phyloP scores from a whole-genome alignment of 352 stramenopile genomes.

The Globisporangium megalacanthum region DNA sequence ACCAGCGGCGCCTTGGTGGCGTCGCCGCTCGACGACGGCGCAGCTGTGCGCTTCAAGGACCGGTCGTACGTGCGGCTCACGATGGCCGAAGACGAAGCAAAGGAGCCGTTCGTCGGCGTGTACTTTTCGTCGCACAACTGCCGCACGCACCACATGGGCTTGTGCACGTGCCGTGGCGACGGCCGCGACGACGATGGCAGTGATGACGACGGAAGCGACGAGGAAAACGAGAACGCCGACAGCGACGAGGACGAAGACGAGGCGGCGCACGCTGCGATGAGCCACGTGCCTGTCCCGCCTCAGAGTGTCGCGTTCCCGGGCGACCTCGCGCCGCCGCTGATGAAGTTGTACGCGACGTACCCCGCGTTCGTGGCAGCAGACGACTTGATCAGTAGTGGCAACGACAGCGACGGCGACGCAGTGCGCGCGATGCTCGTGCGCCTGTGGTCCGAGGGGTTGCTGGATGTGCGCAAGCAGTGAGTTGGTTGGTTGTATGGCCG shows the following conservation, averaged over 20 bases:
- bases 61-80: conserved; percentile 63
- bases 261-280: conserved; percentile 26
- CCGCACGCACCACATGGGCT: conserved; percentile 75
- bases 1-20: conserved; percentile 9
- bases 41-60: conserved; percentile 55
- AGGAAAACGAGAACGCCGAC: conserved; percentile 15
- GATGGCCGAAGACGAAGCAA: conserved; percentile 51
- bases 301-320: conserved; percentile 61
- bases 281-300: conserved; percentile 33
- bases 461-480: conserved; percentile 27
- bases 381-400: conserved; percentile 29
- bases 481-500: not conserved
- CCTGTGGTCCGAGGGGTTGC: conserved; percentile 67
- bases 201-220: conserved; percentile 18
- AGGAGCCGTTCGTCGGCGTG: conserved; percentile 56
- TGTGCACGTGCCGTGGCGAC: conserved; percentile 50
- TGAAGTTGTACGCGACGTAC: conserved; percentile 68
- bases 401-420: conserved; percentile 41
- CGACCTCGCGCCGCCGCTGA: conserved; percentile 45
- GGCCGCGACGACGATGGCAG: conserved; percentile 14
- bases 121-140: conserved; percentile 79
- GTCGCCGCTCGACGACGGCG: conserved; percentile 36
- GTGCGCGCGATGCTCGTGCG: conserved; percentile 79
- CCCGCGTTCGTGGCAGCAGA: conserved; percentile 25
- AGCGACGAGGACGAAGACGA: conserved; percentile 21